These are phyloP conservation scores for Lactifluus subvellereus DNA, from an alignment of 768 basidiomycete species.

Conservation along the genomic window DNA sequence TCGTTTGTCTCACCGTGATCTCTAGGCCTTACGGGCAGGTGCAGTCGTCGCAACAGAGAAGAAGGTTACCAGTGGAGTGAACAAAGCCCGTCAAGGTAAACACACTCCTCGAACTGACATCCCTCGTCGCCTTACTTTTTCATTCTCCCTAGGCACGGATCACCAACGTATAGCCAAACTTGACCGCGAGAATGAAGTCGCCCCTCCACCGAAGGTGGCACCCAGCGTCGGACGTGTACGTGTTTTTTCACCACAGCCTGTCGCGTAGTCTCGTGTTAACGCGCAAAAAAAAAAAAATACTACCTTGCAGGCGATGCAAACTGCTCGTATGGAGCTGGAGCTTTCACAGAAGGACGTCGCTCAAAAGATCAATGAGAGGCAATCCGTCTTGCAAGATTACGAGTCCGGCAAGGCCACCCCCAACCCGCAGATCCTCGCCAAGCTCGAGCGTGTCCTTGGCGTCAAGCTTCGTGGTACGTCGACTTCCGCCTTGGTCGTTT, in stretches of 20 bases:
- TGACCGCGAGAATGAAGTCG: conserved; percentile 92
- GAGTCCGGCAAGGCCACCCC: conserved; percentile 86
- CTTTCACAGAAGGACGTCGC: conserved; percentile 91
- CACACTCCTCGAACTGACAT: not conserved
- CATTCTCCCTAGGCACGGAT: conserved; percentile 62
- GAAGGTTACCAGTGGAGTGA: conserved; percentile 59
- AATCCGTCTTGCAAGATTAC: conserved; percentile 81
- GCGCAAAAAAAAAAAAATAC: not conserved
- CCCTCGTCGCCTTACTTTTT: not conserved
- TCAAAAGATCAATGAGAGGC: conserved; percentile 90
- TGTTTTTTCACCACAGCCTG: conserved; percentile 1
- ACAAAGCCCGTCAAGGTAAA: conserved; percentile 72
- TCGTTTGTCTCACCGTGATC: conserved; percentile 16
- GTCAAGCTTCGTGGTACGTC: conserved; percentile 83
- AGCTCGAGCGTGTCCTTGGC: conserved; percentile 80
- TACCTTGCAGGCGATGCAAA: conserved; percentile 63
- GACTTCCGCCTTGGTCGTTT: not conserved
- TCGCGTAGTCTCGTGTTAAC: not conserved
- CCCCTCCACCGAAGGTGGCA: conserved; percentile 78
- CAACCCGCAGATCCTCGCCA: conserved; percentile 77
- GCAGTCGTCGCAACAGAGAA: conserved; percentile 80
- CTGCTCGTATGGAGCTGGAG: conserved; percentile 69
- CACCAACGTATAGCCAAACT: conserved; percentile 92
- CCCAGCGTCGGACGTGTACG: conserved; percentile 68
- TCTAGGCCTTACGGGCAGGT: conserved; percentile 67